Evolutionary conservation across 2,329 filamentous ascomycete genomes (phyloP), one percentile per base, ranked within the genome.

Genomic region (Coniochaeta prunicola): DNA sequence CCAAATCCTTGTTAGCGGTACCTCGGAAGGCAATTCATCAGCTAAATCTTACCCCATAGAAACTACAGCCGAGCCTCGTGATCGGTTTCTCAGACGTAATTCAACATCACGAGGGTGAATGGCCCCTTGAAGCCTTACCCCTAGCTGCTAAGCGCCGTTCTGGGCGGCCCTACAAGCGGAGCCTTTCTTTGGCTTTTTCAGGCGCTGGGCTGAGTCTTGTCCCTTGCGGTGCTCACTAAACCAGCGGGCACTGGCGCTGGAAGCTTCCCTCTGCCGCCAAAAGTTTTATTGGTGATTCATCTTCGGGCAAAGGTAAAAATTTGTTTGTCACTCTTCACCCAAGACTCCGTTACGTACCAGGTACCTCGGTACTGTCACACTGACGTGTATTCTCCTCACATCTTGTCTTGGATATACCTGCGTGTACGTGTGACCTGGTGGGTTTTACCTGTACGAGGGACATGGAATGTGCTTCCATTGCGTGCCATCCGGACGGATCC

Each of bases 41-140:
- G 33, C 30, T 55, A 55, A 55, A 55, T 33, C 30, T 55, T 55
- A 55, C 53, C 53, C 53, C 53, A 33, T 55, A 24, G 53, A 36
- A 55, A 55, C 53, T 31, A 4, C 28, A 33, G 53, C 30, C 21
- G 54, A 40, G 19, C 54, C 54, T 56, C 54, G 54, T 56, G 54
- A 56, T 56, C 53, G 54, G 21, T 56, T 56, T 56, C 53, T 55
- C 53, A 55, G 53, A 55, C 53, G 53, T 55, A 55, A 55, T 55
- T 12, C 33, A n/a, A 17, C 53, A 55, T 55, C 53, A 55, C 53
- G 53, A 28, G 53, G 28, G 9, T 36, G 28, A 17, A 36, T 13
- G 30, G 30, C 2, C 26, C 53, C n/a, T 36, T 34, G 53, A 50
- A 50, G 53, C 53, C 17, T 55, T 34, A 55, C 53, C 53, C 53